Conservation (phyloP, 306 rosid genomes). For the Luffa aegyptiaca region DNA sequence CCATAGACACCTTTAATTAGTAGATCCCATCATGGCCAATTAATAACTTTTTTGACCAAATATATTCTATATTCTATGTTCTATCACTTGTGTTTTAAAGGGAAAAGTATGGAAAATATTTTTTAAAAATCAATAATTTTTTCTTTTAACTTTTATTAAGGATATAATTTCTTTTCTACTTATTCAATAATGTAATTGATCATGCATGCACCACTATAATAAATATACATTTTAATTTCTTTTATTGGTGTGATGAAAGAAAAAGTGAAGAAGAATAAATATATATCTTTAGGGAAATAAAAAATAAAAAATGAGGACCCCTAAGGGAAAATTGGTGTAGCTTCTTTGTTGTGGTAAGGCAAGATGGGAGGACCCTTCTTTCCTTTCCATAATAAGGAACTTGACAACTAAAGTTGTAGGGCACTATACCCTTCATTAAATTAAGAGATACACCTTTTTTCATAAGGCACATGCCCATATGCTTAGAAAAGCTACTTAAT, state of each 20-base stretch:
- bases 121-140: not conserved
- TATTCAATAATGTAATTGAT: not conserved
- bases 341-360: not conserved
- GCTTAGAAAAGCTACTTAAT: not conserved
- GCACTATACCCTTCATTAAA: not conserved
- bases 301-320: not conserved
- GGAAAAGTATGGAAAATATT: not conserved
- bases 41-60: not conserved
- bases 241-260: not conserved
- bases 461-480: not conserved
- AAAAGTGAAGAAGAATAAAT: too few species aligned
- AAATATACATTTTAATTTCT: not conserved
- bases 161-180: not conserved
- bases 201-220: not conserved
- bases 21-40: not conserved
- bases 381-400: not conserved
- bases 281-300: not conserved
- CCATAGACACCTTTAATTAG: not conserved
- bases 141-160: not conserved
- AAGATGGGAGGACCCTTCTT: not conserved
- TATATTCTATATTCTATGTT: not conserved
- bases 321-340: not conserved
- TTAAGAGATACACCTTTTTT: not conserved
- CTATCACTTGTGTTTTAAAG: not conserved
- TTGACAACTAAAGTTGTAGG: slow-evolving; percentile 1